Evolutionary conservation across 108 stramenopile species (phyloP).

Genomic region (Aurantiochytrium sp.): DNA sequence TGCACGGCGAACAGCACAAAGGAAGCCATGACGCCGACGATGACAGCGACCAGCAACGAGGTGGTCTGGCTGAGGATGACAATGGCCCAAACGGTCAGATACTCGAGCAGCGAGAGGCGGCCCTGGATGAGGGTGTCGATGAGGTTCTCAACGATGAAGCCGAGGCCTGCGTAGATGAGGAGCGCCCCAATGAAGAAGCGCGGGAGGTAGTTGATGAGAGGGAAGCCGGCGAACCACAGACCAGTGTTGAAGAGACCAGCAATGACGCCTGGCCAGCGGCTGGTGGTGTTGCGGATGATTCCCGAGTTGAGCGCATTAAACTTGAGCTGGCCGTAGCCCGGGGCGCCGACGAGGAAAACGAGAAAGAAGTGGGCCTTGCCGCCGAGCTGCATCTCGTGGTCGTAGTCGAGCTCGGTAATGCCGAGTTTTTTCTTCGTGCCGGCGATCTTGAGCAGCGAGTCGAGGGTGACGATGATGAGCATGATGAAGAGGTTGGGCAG

Average conservation of each 20-base stretch:
- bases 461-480: conserved; percentile 17
- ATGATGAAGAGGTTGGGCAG: background rate
- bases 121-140: background rate
- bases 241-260: background rate
- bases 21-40: conserved; percentile 27
- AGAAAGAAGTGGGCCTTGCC: background rate
- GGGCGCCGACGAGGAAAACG: background rate
- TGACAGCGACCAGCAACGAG: background rate
- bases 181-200: conserved; percentile 5
- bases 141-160: conserved; percentile 9
- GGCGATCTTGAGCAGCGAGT: conserved; percentile 5
- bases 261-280: background rate
- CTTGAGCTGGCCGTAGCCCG: conserved; percentile 5
- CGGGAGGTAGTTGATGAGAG: conserved; percentile 28
- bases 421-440: conserved; percentile 20
- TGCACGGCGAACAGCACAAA: conserved; percentile 21
- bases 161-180: conserved; percentile 5
- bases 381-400: conserved; percentile 22
- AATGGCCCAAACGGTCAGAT: background rate
- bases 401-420: background rate
- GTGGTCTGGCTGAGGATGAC: background rate
- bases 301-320: conserved; percentile 17
- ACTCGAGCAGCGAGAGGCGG: background rate
- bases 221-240: conserved; percentile 3
- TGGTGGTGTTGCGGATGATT: background rate